These are phyloP conservation scores for Stereocaulon alpinum DNA, from an alignment of 495 filamentous ascomycete species.

Conservation along the genomic window DNA sequence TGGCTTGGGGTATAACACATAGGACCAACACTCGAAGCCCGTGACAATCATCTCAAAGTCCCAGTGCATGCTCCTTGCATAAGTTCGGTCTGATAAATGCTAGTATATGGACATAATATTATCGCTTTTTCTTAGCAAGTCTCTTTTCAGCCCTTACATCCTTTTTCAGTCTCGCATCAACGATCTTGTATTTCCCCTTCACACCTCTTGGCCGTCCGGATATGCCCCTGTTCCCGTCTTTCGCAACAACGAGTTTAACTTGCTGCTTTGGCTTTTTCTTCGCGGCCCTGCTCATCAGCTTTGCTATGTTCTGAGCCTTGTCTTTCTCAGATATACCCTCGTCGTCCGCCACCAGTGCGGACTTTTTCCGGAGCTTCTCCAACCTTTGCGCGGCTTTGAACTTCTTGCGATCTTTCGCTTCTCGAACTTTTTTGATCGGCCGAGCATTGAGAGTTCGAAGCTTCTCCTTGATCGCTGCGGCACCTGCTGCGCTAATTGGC, in stretches of 20 bases:
- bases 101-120: neutral
- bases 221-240: conserved; percentile 74
- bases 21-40: neutral
- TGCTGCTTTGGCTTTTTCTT: conserved; percentile 79
- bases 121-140: conserved; percentile 53
- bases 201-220: conserved; percentile 70
- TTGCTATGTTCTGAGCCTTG: conserved; percentile 75
- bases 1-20: conserved; percentile 11
- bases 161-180: conserved; percentile 96
- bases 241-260: conserved; percentile 83
- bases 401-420: conserved; percentile 93
- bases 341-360: conserved; percentile 71
- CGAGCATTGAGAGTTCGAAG: conserved; percentile 85
- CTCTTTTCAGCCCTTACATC: conserved; percentile 89
- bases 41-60: neutral
- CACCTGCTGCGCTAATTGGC: conserved; percentile 81
- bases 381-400: conserved; percentile 82
- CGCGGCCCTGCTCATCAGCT: conserved; percentile 66
- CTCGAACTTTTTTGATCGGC: conserved; percentile 98
- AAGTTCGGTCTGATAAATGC: too few species aligned
- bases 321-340: conserved; percentile 90
- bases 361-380: conserved; percentile 94
- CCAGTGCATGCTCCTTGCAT: too few species aligned
- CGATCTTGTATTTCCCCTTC: conserved; percentile 98
- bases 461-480: conserved; percentile 92